Conservation (phyloP, 2,329 filamentous ascomycete species). For the Zelopaecilomyces penicillatus region DNA sequence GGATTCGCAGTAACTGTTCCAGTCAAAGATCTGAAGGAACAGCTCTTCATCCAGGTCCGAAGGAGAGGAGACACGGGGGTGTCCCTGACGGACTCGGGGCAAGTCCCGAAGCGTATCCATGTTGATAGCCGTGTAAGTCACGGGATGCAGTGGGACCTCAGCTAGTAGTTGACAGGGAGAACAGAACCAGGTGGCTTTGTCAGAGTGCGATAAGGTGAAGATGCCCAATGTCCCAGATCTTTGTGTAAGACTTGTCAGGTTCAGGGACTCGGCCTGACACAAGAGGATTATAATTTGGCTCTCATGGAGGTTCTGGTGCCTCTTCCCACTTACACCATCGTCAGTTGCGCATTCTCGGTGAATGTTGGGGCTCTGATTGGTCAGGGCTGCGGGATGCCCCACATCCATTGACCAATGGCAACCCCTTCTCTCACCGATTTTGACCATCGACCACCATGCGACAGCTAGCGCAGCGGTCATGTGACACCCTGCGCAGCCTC, state of each 20-base stretch:
- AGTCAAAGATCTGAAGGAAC: constrained; percentile 32
- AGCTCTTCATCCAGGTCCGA: constrained; percentile 25
- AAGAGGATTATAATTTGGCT: constrained; percentile 31
- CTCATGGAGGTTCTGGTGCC: constrained; percentile 26
- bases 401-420: constrained; percentile 20
- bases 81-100: constrained; percentile 27
- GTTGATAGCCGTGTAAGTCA: constrained; percentile 34
- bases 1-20: constrained; percentile 22
- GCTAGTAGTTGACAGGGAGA: constrained; percentile 23
- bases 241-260: constrained; percentile 31
- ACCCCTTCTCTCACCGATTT: constrained; percentile 23
- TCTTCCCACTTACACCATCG: constrained; percentile 30
- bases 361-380: constrained; percentile 21
- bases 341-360: constrained; percentile 24
- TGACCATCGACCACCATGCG: constrained; percentile 10
- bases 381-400: constrained; percentile 10
- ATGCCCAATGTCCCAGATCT: constrained; percentile 31
- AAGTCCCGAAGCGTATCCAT: constrained; percentile 28
- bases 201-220: constrained; percentile 31
- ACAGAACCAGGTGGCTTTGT: constrained; percentile 28
- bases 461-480: constrained; percentile 11
- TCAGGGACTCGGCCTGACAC: constrained; percentile 29
- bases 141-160: constrained; percentile 35
- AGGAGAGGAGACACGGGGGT: constrained; percentile 27
- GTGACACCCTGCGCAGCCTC: constrained; percentile 9